phyloP scores from a whole-genome alignment of 345 rosid genomes.

The Barbarea vulgaris region DNA sequence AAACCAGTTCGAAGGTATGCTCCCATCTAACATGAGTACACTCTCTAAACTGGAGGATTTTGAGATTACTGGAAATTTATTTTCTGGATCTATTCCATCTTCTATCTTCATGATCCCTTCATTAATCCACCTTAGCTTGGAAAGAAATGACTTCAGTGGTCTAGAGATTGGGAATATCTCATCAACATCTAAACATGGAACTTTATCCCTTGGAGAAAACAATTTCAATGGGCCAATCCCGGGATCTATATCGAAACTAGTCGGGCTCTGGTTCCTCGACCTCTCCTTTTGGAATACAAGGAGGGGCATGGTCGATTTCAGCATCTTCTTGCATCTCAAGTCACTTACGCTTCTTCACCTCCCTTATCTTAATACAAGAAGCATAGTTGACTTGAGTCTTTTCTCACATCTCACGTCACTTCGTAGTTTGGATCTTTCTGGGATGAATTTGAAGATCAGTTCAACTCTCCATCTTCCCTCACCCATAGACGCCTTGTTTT shows the following conservation, averaged over 20 bases:
- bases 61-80: background rate
- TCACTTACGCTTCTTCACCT: background rate
- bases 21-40: constrained; percentile 30
- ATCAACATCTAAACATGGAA: background rate
- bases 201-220: constrained; percentile 22
- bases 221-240: constrained; percentile 40
- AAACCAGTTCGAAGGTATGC: constrained; percentile 20
- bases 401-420: constrained; percentile 10
- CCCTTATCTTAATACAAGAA: constrained; percentile 26
- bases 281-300: constrained; percentile 8
- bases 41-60: constrained; percentile 5
- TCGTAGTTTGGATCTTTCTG: constrained; percentile 11
- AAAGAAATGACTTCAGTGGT: background rate
- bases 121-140: background rate
- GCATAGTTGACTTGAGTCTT: constrained; percentile 4
- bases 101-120: constrained; percentile 29
- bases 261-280: background rate
- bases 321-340: constrained; percentile 28
- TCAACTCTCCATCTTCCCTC: background rate
- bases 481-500: background rate
- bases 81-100: constrained; percentile 13
- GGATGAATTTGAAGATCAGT: background rate
- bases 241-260: constrained; percentile 17
- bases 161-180: constrained; percentile 29
- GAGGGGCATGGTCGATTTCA: constrained; percentile 10